These are phyloP conservation scores for Globisporangium mamillatum DNA, from an alignment of 352 stramenopile species.

Conservation along the genomic window DNA sequence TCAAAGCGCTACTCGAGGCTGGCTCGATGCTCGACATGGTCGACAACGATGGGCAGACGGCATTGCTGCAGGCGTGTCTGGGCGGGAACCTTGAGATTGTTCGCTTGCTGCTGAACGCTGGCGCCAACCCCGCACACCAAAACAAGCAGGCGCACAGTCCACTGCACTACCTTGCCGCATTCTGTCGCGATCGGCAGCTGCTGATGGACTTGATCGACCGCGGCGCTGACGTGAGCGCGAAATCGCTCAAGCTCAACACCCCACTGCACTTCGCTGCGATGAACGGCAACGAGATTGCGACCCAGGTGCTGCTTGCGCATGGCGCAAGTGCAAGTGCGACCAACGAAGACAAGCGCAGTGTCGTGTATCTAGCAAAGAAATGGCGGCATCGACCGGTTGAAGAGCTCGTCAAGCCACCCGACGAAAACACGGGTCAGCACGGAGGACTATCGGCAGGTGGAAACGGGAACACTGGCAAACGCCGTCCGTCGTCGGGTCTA, in stretches of 20 bases:
- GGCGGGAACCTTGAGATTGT: slow-evolving; percentile 49
- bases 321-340: slow-evolving; percentile 60
- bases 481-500: neutral
- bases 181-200: slow-evolving; percentile 50
- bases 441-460: neutral
- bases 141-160: slow-evolving; percentile 66
- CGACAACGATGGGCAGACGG: slow-evolving; percentile 60
- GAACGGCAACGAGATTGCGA: slow-evolving; percentile 71
- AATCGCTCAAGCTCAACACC: slow-evolving; percentile 73
- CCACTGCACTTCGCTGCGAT: slow-evolving; percentile 76
- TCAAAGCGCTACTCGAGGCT: slow-evolving; percentile 39
- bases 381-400: slow-evolving; percentile 62
- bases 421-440: slow-evolving; percentile 20
- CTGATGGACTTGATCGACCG: slow-evolving; percentile 44
- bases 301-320: slow-evolving; percentile 47
- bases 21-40: slow-evolving; percentile 58
- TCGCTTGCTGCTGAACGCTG: slow-evolving; percentile 37
- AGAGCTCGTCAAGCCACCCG: slow-evolving; percentile 48
- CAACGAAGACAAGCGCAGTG: slow-evolving; percentile 75
- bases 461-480: neutral
- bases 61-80: slow-evolving; percentile 56
- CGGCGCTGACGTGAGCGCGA: slow-evolving; percentile 61
- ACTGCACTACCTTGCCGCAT: slow-evolving; percentile 64
- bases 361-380: slow-evolving; percentile 75
- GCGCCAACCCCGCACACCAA: slow-evolving; percentile 58